Percentiles rank a stretch among this genome's conserved stretches.
phyloP scores from a whole-genome alignment of 805 yeast genomes.

The Kazachstania viticola region DNA sequence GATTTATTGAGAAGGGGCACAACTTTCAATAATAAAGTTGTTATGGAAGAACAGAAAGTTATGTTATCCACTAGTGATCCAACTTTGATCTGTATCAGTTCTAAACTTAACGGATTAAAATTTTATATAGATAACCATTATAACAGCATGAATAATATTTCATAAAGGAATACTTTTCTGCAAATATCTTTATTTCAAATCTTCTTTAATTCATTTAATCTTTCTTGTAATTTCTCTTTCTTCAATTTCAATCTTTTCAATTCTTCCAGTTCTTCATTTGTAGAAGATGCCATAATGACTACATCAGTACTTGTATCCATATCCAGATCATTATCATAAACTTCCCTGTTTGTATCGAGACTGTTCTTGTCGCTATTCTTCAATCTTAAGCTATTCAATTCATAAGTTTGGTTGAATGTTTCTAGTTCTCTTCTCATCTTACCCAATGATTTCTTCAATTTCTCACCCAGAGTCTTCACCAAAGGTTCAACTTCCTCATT shows the following conservation, averaged over 20 bases:
- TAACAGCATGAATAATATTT: too few species aligned
- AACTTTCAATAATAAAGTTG: constrained; percentile 48
- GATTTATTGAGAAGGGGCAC: constrained; percentile 51
- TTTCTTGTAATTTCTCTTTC: constrained; percentile 12
- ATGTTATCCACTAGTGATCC: constrained; percentile 60
- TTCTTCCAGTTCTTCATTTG: constrained; percentile 22
- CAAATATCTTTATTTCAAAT: too few species aligned
- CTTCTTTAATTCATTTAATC: constrained; percentile 4
- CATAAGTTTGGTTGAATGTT: constrained; percentile 20
- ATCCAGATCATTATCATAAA: constrained; percentile 3
- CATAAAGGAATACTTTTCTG: too few species aligned
- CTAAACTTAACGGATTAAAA: constrained; percentile 54
- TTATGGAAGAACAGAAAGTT: constrained; percentile 45
- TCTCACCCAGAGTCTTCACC: constrained; percentile 16
- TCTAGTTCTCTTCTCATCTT: constrained; percentile 20
- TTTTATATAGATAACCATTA: constrained; percentile 3
- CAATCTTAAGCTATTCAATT: constrained; percentile 18
- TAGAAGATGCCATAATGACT: constrained; percentile 24
- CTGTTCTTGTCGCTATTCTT: constrained; percentile 9
- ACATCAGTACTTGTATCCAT: constrained; percentile 14
- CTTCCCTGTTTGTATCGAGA: constrained; percentile 1
- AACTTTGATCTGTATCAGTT: constrained; percentile 45
- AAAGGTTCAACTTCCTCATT: constrained; percentile 25
- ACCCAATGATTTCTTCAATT: constrained; percentile 16
- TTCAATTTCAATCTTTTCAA: constrained; percentile 16